Evolutionary conservation across 2,329 filamentous ascomycete species (phyloP).

Genomic region (Decorospora gaudefroyi): DNA sequence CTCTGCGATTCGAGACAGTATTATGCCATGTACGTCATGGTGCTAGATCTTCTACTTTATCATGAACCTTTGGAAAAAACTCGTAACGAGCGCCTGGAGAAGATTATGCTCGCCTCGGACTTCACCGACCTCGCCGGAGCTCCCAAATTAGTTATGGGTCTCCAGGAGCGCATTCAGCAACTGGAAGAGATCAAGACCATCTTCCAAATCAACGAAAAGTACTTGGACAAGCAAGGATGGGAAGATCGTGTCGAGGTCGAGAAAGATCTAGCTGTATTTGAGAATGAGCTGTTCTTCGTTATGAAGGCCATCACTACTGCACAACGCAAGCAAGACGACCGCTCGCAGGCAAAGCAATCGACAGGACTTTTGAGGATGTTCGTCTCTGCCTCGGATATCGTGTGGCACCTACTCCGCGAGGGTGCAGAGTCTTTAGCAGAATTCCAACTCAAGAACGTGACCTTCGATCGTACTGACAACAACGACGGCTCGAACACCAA

Average conservation of each 20-base stretch:
- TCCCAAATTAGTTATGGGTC: constrained; percentile 85
- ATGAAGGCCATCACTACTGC: constrained; percentile 99
- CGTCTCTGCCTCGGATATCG: constrained; percentile 91
- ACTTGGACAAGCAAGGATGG: constrained; percentile 87
- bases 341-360: constrained; percentile 64
- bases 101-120: constrained; percentile 98
- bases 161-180: constrained; percentile 91
- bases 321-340: constrained; percentile 79
- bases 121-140: constrained; percentile 95
- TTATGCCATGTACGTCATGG: constrained; percentile 97
- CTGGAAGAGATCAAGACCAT: constrained; percentile 95
- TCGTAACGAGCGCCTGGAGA: constrained; percentile 90
- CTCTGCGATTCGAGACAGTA: constrained; percentile 97
- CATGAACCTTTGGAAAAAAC: constrained; percentile 96
- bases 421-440: constrained; percentile 87
- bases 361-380: constrained; percentile 88
- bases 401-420: constrained; percentile 93
- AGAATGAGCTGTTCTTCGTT: constrained; percentile 98
- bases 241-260: constrained; percentile 87
- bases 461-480: constrained; percentile 95
- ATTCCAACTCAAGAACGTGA: constrained; percentile 85
- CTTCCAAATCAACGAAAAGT: constrained; percentile 89
- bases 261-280: constrained; percentile 82
- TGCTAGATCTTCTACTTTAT: constrained; percentile 92
- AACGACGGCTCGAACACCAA: constrained; percentile 97